Evolutionary conservation across 495 filamentous ascomycete species (phyloP).

Genomic region (Evernia prunastri): DNA sequence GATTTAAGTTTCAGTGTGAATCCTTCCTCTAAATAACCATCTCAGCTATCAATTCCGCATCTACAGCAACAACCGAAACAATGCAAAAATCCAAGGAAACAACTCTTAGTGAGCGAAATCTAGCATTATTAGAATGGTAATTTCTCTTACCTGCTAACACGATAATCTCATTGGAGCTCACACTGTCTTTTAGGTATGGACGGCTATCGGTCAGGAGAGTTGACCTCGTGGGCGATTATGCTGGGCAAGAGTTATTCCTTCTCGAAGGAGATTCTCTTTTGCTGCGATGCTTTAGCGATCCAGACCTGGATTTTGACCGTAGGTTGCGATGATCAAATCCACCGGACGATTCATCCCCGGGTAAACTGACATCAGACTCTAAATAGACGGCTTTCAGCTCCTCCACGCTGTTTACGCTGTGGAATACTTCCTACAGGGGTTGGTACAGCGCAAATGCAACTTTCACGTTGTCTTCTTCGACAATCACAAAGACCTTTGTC

Average conservation of each 20-base stretch:
- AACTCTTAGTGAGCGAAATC: not conserved
- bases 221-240: slow-evolving; percentile 67
- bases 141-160: not conserved
- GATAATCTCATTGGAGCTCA: not conserved
- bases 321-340: slow-evolving; percentile 16
- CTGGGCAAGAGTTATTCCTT: slow-evolving; percentile 62
- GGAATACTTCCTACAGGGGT: slow-evolving; percentile 54
- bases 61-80: not conserved
- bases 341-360: not conserved
- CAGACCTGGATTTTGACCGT: slow-evolving; percentile 55
- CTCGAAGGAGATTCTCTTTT: slow-evolving; percentile 70
- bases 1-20: not conserved
- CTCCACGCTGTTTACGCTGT: slow-evolving; percentile 64
- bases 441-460: slow-evolving; percentile 55
- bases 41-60: not conserved
- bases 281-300: slow-evolving; percentile 51
- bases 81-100: not conserved
- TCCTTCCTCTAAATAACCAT: not conserved
- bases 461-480: slow-evolving; percentile 68
- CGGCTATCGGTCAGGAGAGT: slow-evolving; percentile 28
- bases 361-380: not conserved
- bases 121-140: slow-evolving; percentile 12
- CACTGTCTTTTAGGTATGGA: slow-evolving; percentile 19
- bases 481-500: slow-evolving; percentile 39
- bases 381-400: slow-evolving; percentile 56